Evolutionary conservation across 768 basidiomycete genomes (phyloP).

Genomic region (Naganishia friedmannii): DNA sequence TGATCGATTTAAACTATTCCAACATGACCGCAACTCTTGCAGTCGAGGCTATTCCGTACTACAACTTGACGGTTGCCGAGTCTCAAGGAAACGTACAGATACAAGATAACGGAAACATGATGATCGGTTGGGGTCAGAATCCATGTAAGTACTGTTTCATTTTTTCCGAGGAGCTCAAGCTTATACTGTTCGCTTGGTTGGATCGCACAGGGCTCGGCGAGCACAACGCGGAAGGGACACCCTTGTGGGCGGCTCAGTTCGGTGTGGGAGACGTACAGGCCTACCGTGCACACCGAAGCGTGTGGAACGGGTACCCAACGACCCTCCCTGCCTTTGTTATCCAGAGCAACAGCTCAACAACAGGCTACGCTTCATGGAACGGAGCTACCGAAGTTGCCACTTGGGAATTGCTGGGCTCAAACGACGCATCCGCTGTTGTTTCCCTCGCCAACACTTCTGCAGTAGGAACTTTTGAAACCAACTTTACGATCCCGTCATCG

Average conservation of each 20-base stretch:
- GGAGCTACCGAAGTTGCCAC: conserved; percentile 40
- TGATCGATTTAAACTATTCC: conserved; percentile 37
- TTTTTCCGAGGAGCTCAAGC: not conserved
- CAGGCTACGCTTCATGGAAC: conserved; percentile 42
- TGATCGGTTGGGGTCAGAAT: conserved; percentile 40
- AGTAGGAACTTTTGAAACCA: conserved; percentile 36
- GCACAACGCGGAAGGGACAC: conserved; percentile 33
- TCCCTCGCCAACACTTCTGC: conserved; percentile 29
- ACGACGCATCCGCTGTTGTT: conserved; percentile 17
- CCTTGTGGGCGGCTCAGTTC: conserved; percentile 38
- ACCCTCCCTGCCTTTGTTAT: conserved; percentile 33
- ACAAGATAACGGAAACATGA: conserved; percentile 31
- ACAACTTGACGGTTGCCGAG: conserved; percentile 28
- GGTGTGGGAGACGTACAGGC: conserved; percentile 36
- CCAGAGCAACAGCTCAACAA: conserved; percentile 20
- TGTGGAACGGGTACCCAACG: conserved; percentile 31
- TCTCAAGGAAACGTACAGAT: conserved; percentile 37
- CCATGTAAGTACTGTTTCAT: conserved; percentile 25
- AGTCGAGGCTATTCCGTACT: conserved; percentile 19
- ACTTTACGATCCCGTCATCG: conserved; percentile 10
- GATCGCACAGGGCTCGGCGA: conserved; percentile 30
- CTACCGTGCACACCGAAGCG: conserved; percentile 38
- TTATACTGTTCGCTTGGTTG: not conserved
- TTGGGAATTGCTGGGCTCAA: conserved; percentile 34
- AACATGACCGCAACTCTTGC: conserved; percentile 35